phyloP scores from a whole-genome alignment of 2,329 filamentous ascomycete species.

The Neopestalotiopsis clavispora region DNA sequence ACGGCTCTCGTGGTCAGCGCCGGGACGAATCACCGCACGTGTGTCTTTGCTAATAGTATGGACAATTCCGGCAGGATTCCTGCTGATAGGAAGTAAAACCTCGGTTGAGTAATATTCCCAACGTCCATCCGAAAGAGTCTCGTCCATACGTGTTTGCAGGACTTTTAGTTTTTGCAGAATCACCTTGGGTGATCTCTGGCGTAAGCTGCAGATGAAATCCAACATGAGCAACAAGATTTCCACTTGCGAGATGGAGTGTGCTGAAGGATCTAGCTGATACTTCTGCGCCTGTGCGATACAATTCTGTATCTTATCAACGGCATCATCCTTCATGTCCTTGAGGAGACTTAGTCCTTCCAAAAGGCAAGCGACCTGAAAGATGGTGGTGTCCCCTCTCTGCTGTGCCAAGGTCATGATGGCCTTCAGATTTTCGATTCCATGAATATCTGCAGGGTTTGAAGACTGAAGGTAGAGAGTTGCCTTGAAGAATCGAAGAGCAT shows the following conservation, averaged over 20 bases:
- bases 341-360: constrained; percentile 74
- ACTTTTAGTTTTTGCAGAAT: constrained; percentile 64
- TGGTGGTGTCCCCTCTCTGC: constrained; percentile 63
- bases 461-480: constrained; percentile 70
- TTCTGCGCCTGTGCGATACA: constrained; percentile 77
- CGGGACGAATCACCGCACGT: constrained; percentile 55
- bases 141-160: constrained; percentile 67
- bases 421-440: constrained; percentile 72
- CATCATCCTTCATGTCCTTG: constrained; percentile 66
- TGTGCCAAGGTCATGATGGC: constrained; percentile 65
- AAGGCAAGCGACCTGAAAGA: constrained; percentile 68
- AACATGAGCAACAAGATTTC: constrained; percentile 69
- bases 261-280: constrained; percentile 69
- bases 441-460: constrained; percentile 63
- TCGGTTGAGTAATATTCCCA: constrained; percentile 54
- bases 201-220: constrained; percentile 72
- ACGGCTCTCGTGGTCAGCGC: constrained; percentile 45
- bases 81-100: constrained; percentile 61
- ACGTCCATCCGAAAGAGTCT: constrained; percentile 48
- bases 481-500: constrained; percentile 77
- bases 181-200: constrained; percentile 62
- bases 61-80: constrained; percentile 47
- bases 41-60: constrained; percentile 64
- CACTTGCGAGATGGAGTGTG: constrained; percentile 66
- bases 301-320: constrained; percentile 71